A percentile compares a stretch with the other conserved stretches of the same genome.
These are phyloP conservation scores for Pseudozyma tsukubaensis DNA, from an alignment of 1,284 basidiomycete genomes.

Conservation along the genomic window DNA sequence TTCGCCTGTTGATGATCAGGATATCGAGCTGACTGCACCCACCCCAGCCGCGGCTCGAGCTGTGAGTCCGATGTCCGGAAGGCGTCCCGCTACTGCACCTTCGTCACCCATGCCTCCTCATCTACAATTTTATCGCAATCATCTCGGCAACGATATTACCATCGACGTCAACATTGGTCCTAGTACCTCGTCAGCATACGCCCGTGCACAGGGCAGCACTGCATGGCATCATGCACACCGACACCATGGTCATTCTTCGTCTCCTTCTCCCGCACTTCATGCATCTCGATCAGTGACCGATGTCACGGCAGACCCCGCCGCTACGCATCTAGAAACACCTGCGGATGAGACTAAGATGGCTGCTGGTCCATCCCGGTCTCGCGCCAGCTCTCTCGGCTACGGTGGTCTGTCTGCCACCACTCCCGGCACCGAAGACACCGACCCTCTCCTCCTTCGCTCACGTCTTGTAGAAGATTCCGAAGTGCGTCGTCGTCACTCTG, in stretches of 20 bases:
- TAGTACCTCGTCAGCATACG: constrained; percentile 44
- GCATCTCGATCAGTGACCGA: neutral
- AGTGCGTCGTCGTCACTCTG: constrained; percentile 66
- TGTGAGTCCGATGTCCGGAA: neutral
- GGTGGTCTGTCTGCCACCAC: constrained; percentile 24
- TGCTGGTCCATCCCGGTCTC: constrained; percentile 26
- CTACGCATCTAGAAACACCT: constrained; percentile 9
- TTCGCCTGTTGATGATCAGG: constrained; percentile 38
- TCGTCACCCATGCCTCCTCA: constrained; percentile 30
- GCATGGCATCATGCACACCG: constrained; percentile 47
- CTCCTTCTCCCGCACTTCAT: constrained; percentile 12
- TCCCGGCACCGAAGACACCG: constrained; percentile 57
- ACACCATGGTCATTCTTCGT: constrained; percentile 26
- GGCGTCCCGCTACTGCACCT: constrained; percentile 20
- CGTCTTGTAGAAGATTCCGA: constrained; percentile 69
- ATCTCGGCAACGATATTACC: constrained; percentile 42
- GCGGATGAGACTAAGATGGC: neutral
- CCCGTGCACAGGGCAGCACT: constrained; percentile 47
- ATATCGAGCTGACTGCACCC: constrained; percentile 53
- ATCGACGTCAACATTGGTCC: constrained; percentile 52
- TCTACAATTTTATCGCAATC: constrained; percentile 23
- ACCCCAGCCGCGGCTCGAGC: constrained; percentile 28
- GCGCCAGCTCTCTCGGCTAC: constrained; percentile 39
- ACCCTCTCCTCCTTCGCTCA: constrained; percentile 70
- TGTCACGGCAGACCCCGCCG: neutral